These are phyloP conservation scores for Apiospora arundinis DNA, from an alignment of 2,329 filamentous ascomycete species.

Conservation along the genomic window DNA sequence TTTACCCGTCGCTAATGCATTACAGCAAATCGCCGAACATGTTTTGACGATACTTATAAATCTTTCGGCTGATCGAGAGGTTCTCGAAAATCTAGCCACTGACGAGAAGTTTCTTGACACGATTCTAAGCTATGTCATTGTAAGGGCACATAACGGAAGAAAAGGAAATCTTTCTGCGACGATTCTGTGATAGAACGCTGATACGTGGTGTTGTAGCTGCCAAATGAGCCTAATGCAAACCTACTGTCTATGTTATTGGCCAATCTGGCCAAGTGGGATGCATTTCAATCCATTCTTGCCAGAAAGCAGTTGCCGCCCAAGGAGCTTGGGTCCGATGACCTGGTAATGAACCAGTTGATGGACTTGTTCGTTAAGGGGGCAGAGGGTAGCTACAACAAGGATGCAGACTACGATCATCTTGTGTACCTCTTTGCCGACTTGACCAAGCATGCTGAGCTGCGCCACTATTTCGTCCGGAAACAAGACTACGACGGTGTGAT, in stretches of 20 bases:
- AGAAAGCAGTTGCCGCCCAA: slow-evolving; percentile 73
- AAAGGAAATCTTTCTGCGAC: neutral
- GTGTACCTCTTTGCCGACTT: slow-evolving; percentile 94
- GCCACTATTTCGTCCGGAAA: slow-evolving; percentile 74
- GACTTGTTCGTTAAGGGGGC: slow-evolving; percentile 96
- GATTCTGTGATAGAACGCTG: too few relatives aligned
- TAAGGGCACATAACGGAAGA: slow-evolving; percentile 48
- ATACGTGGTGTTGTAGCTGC: slow-evolving; percentile 53
- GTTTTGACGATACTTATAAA: slow-evolving; percentile 91
- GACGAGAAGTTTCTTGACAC: slow-evolving; percentile 84
- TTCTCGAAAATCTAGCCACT: slow-evolving; percentile 73
- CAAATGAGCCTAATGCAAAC: slow-evolving; percentile 82
- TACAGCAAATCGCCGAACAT: slow-evolving; percentile 87
- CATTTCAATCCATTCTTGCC: slow-evolving; percentile 70
- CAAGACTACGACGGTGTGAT: slow-evolving; percentile 83
- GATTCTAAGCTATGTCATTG: slow-evolving; percentile 76
- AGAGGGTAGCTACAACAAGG: slow-evolving; percentile 80
- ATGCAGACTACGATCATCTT: slow-evolving; percentile 90
- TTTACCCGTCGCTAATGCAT: neutral
- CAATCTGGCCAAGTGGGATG: slow-evolving; percentile 85
- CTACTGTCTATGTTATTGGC: slow-evolving; percentile 90
- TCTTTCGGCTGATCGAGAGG: slow-evolving; percentile 75
- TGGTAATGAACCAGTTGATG: slow-evolving; percentile 87
- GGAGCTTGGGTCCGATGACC: slow-evolving; percentile 72
- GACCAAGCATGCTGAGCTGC: slow-evolving; percentile 77